Evolutionary conservation across 208 protist species (phyloP), one percentile per base, ranked within the genome.

Genomic region (Acanthamoeba castellanii): DNA sequence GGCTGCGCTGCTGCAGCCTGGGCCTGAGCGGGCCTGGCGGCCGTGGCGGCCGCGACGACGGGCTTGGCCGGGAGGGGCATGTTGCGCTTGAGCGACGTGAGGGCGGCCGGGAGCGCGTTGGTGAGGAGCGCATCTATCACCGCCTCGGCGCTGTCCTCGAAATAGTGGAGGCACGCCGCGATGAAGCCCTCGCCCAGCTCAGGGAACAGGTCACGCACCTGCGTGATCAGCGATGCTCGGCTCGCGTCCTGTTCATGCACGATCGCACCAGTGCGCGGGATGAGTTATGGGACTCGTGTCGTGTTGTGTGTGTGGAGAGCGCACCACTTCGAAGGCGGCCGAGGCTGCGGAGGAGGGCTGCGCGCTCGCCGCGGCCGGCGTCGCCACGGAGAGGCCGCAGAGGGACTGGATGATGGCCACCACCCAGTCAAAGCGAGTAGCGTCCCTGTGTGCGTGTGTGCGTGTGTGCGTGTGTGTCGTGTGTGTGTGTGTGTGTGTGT

Each of bases 101-200:
- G 92, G 0, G 14, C 42, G 7, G 92, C 2, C 20, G 92, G 92
- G 32, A 94, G 76, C 3, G 68, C 18, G 76, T 89, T 74, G 11
- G 42, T 72, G 42, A 94, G 92, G 20, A 94, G 74, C 9, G 47
- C 59, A 81, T 94, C 55, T 25, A 94, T 94, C 47, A 94, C 14
- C 14, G 78, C 92, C 45, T 85, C 68, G 16, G 76, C 55, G 14
- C 88, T 85, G 74, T 89, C 92, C n/a, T 70, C 92, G 74, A 70
- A 94, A 7, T 85, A 1, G n/a, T 85, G 42, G 30, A 94, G 92
- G 57, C 74, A 87, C 13, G 92, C 76, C 25, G 92, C 68, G 37
- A 94, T 45, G 34, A 90, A 94, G 70, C 92, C 92, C 20, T 94
- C 92, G 55, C 92, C 92, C 92, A 94, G 34, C 42, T 94, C 76